Conservation (phyloP, 2,329 filamentous ascomycete species). For the Fusarium napiforme region DNA sequence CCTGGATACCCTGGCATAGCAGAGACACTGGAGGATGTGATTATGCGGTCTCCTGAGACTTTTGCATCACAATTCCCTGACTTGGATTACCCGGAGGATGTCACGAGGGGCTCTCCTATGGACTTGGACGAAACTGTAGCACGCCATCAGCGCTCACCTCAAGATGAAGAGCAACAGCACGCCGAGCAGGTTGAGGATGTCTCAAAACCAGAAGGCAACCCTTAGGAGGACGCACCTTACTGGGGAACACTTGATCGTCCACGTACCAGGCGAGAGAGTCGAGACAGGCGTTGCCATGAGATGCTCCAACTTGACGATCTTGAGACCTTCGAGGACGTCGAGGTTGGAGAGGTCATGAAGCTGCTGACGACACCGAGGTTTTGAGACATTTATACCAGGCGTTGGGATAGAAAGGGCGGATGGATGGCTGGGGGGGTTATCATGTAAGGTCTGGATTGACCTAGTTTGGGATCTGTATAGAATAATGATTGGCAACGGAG, state of each 20-base stretch:
- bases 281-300: conserved; percentile 9
- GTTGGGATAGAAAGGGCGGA: conserved; percentile 38
- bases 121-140: conserved; percentile 26
- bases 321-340: conserved; percentile 46
- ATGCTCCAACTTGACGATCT: conserved; percentile 34
- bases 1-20: conserved; percentile 45
- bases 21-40: conserved; percentile 46
- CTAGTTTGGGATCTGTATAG: conserved; percentile 38
- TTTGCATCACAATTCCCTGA: conserved; percentile 41
- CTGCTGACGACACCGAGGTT: conserved; percentile 37
- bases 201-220: conserved; percentile 28
- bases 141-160: conserved; percentile 2
- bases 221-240: conserved; percentile 35
- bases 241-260: conserved; percentile 29
- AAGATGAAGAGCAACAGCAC: conserved; percentile 25
- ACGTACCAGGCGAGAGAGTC: conserved; percentile 14
- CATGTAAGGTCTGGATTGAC: conserved; percentile 33
- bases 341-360: conserved; percentile 43
- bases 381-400: conserved; percentile 41
- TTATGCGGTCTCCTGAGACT: conserved; percentile 49
- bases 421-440: conserved; percentile 14
- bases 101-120: conserved; percentile 40
- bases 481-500: conserved; percentile 37
- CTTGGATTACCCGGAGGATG: conserved; percentile 22
- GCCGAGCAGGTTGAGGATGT: conserved; percentile 40